These are phyloP conservation scores for Pythium phragmitis DNA, from an alignment of 352 stramenopile species.

Conservation along the genomic window DNA sequence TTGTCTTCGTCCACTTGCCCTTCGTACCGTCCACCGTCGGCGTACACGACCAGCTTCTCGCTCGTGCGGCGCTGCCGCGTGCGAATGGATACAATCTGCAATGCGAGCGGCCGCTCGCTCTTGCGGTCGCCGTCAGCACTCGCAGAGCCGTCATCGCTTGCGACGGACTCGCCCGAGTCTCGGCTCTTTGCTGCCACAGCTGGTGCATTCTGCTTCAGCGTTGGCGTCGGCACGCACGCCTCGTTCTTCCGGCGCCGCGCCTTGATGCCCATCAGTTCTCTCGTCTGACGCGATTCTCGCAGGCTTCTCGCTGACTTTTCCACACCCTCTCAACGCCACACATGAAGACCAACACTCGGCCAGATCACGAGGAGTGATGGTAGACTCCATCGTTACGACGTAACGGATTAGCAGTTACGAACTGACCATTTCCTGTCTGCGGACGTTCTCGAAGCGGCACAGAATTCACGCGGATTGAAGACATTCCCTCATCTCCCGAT, in stretches of 20 bases:
- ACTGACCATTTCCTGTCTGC: not conserved
- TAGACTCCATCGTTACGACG: not conserved
- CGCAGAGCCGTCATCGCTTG: constrained; percentile 24
- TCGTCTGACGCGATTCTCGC: constrained; percentile 12
- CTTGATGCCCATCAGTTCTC: constrained; percentile 64
- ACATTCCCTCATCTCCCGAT: not conserved
- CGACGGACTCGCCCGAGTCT: constrained; percentile 1
- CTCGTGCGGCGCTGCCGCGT: constrained; percentile 36
- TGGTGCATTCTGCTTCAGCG: constrained; percentile 26
- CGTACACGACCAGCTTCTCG: constrained; percentile 50
- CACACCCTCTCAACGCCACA: not conserved
- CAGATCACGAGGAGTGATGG: not conserved
- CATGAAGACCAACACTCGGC: constrained; percentile 25
- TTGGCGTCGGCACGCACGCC: constrained; percentile 17
- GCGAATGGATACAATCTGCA: constrained; percentile 52
- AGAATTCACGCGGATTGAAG: not conserved
- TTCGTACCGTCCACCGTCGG: constrained; percentile 68
- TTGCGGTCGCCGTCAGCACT: constrained; percentile 5
- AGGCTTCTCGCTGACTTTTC: not conserved
- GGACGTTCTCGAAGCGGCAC: constrained; percentile 33
- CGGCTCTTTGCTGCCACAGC: not conserved
- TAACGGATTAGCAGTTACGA: constrained; percentile 11
- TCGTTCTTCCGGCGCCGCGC: constrained; percentile 39
- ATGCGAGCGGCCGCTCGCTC: constrained; percentile 24
- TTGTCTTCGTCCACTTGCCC: constrained; percentile 46